phyloP scores from a whole-genome alignment of 2,329 filamentous ascomycete genomes.

The Scortechinia acanthostroma region DNA sequence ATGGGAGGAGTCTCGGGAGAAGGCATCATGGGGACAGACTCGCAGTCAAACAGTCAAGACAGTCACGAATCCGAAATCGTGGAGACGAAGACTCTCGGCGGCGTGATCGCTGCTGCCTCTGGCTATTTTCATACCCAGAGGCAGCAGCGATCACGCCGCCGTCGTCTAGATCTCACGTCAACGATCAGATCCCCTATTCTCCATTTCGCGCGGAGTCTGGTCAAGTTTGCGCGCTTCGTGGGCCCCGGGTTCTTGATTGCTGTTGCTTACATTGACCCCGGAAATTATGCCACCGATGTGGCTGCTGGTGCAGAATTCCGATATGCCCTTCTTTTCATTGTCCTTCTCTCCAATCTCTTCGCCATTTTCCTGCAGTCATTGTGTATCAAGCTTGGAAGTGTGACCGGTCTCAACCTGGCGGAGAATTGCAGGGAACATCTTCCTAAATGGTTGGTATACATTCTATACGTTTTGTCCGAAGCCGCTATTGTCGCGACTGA shows the following conservation, averaged over 20 bases:
- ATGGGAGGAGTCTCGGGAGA: background rate
- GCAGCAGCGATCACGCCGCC: background rate
- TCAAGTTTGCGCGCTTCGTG: background rate
- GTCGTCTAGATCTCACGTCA: no score
- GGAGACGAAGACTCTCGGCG: background rate
- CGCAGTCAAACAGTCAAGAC: background rate
- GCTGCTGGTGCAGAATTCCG: constrained; percentile 43
- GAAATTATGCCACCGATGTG: constrained; percentile 50
- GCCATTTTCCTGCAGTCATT: constrained; percentile 49
- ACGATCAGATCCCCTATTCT: no score
- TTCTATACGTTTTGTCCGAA: constrained; percentile 44
- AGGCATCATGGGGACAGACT: background rate
- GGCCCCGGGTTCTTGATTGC: constrained; percentile 10
- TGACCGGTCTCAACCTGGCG: constrained; percentile 43
- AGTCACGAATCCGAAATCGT: background rate
- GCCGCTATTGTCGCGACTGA: constrained; percentile 49
- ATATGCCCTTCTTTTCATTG: constrained; percentile 45
- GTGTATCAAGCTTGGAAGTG: constrained; percentile 40
- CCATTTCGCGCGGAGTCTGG: background rate
- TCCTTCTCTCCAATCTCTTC: constrained; percentile 48
- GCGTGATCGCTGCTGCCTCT: background rate
- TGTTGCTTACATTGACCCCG: constrained; percentile 29
- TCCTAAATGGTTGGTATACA: constrained; percentile 42
- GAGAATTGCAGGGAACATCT: constrained; percentile 42
- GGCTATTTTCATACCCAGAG: no score